A percentile compares a stretch with the other conserved stretches of the same genome.
phyloP scores from a whole-genome alignment of 345 rosid genomes.

The Salix arbutifolia region DNA sequence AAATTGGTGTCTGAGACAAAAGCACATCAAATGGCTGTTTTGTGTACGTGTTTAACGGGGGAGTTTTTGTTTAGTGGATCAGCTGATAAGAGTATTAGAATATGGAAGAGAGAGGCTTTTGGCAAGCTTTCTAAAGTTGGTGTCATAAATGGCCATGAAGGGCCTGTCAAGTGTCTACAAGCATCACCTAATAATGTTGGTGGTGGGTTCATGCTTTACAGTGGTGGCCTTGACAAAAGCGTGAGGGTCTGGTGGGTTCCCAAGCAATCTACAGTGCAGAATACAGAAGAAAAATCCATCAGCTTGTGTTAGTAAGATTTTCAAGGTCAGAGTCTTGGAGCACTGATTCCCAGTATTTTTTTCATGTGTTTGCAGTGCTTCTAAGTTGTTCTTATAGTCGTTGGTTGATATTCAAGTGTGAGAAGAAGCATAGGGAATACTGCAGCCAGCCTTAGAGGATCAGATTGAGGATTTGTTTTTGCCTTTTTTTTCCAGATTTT shows the following conservation, averaged over 20 bases:
- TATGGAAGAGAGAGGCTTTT: slow-evolving; percentile 29
- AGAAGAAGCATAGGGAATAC: not conserved
- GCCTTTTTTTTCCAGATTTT: not conserved
- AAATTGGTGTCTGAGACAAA: slow-evolving; percentile 44
- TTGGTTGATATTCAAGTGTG: slow-evolving; percentile 3
- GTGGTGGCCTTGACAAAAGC: slow-evolving; percentile 31
- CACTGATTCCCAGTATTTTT: slow-evolving; percentile 22
- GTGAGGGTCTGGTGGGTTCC: slow-evolving; percentile 44
- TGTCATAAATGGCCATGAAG: slow-evolving; percentile 24
- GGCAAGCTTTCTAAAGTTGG: slow-evolving; percentile 20
- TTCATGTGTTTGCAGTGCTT: slow-evolving; percentile 39
- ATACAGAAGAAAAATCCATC: slow-evolving; percentile 7
- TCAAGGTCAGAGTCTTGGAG: slow-evolving; percentile 11
- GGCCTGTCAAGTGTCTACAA: slow-evolving; percentile 33
- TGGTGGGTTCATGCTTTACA: slow-evolving; percentile 28
- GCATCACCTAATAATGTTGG: slow-evolving; percentile 23
- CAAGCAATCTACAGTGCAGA: slow-evolving; percentile 21
- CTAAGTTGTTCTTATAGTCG: slow-evolving; percentile 1
- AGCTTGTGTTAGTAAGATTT: slow-evolving; percentile 5
- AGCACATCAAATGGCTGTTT: slow-evolving; percentile 30
- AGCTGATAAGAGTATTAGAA: slow-evolving; percentile 31
- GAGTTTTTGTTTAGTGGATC: slow-evolving; percentile 28
- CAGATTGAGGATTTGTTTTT: not conserved
- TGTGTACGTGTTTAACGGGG: slow-evolving; percentile 23
- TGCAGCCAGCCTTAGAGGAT: not conserved